These are phyloP conservation scores for Sclerotinia borealis DNA, from an alignment of 2,329 filamentous ascomycete genomes.

Conservation along the genomic window DNA sequence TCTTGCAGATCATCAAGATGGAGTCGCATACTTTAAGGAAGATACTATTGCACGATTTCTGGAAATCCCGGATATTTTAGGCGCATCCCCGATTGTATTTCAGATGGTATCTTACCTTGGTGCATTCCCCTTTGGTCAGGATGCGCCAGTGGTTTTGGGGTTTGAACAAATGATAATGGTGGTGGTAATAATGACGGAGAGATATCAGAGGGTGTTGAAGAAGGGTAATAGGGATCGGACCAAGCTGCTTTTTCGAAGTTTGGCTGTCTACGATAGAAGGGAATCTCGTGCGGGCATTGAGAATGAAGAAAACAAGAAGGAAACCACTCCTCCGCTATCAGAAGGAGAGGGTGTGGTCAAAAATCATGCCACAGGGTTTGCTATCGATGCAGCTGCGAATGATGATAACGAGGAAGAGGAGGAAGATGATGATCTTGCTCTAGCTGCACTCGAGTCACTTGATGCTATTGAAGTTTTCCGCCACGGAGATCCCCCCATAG, in stretches of 20 bases:
- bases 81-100: conserved; percentile 62
- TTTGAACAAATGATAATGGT: conserved; percentile 67
- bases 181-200: conserved; percentile 64
- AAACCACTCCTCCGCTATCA: background rate
- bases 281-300: conserved; percentile 26
- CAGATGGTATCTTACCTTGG: conserved; percentile 67
- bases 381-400: conserved; percentile 40
- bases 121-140: conserved; percentile 65
- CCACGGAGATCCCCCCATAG: conserved; percentile 45
- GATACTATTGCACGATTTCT: conserved; percentile 66
- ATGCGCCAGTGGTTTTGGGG: conserved; percentile 64
- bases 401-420: conserved; percentile 35
- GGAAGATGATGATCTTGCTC: conserved; percentile 57
- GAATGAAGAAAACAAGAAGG: background rate
- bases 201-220: conserved; percentile 58
- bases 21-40: conserved; percentile 61
- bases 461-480: conserved; percentile 57
- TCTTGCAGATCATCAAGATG: conserved; percentile 58
- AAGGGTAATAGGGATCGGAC: conserved; percentile 51
- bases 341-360: conserved; percentile 17
- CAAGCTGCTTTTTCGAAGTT: conserved; percentile 62
- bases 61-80: conserved; percentile 64
- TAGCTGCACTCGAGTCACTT: conserved; percentile 63
- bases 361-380: conserved; percentile 32
- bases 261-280: conserved; percentile 64